Base-by-base conservation (phyloP, 1,284 basidiomycete species). In the Sanghuangporus sanghuang region DNA sequence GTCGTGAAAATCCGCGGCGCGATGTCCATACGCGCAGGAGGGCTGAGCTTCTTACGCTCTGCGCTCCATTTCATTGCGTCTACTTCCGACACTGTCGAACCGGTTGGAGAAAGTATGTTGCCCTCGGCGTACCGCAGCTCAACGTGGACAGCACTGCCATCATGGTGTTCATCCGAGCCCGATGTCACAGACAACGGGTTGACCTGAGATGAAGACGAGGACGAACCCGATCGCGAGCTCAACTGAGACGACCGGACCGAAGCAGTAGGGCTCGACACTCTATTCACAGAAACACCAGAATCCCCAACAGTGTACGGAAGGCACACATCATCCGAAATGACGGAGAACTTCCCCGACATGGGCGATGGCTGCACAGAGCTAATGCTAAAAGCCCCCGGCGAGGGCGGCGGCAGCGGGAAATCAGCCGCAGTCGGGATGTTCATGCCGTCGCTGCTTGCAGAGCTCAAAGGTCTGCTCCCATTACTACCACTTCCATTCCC, bases 341-440 rank as follows among this genome's bases (percentile, higher is more conserved):
- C 50, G 21, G 64, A 59, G 23, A 61, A 65, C 35, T 56, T 36
- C 5, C 56, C 38, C 2, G 61, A 62, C 40, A 65, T 36, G 6
- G 64, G 64, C 21, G 64, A 65, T 5, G 49, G 18, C n/a, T 57
- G 60, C 16, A 48, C 35, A 18, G 60, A 65, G 32, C 60, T 38
- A 6, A 32, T 44, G 39, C 42, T 36, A 39, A 62, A 62, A 1
- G 61, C 59, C 12, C 36, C 32, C 6, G 64, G 60, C 5, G 64
- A 62, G 3, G 64, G 64, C 9, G 64, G 64, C 16, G 64, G 64
- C 39, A 65, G 56, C 9, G 64, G 64, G 39, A 65, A 65, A 42
- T 65, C 64, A 12, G 42, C 27, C 16, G 58, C 63, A 49, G 40
- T 60, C 14, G 63, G 63, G 46, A 58, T 50, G 18, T 49, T 21